Conservation (phyloP, 306 rosid genomes). For the Begonia peltatifolia region DNA sequence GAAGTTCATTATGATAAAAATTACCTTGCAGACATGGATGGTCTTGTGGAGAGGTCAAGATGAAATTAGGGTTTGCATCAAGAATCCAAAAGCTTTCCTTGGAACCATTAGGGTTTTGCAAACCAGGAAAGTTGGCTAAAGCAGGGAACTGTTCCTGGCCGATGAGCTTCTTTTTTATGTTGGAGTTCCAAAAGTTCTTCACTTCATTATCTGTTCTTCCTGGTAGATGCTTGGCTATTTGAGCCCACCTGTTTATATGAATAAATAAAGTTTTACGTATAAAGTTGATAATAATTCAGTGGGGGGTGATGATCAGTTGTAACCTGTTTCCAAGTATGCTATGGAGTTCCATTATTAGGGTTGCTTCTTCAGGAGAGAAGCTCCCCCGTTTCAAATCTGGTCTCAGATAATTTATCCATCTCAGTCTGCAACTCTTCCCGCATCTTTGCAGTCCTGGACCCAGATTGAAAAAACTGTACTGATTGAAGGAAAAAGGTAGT, state of each 20-base stretch:
- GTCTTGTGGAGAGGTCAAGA: slow-evolving; percentile 20
- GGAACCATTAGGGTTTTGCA: slow-evolving; percentile 23
- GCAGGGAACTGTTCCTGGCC: slow-evolving; percentile 40
- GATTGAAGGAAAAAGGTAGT: too few relatives aligned
- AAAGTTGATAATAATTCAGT: too few relatives aligned
- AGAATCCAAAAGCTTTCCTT: slow-evolving; percentile 43
- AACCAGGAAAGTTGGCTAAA: slow-evolving; percentile 35
- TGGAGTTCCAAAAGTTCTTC: slow-evolving; percentile 97
- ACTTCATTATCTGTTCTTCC: slow-evolving; percentile 27
- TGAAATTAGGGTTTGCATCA: slow-evolving; percentile 37
- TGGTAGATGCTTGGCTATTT: slow-evolving; percentile 83
- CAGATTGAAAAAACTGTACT: background rate
- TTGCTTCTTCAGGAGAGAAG: slow-evolving; percentile 87
- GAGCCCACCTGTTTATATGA: slow-evolving; percentile 68
- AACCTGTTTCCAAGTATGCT: slow-evolving; percentile 89
- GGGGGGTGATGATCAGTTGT: too few relatives aligned
- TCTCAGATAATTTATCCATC: slow-evolving; percentile 96
- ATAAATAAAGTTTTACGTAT: too few relatives aligned
- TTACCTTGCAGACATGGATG: slow-evolving; percentile 26
- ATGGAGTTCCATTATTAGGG: slow-evolving; percentile 86
- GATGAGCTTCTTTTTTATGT: slow-evolving; percentile 82
- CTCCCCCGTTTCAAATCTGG: slow-evolving; percentile 96
- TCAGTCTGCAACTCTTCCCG: slow-evolving; percentile 89
- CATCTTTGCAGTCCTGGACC: slow-evolving; percentile 68
- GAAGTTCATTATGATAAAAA: slow-evolving; percentile 15